These are phyloP conservation scores for Phytophthora quininea DNA, from an alignment of 352 stramenopile genomes.

Conservation along the genomic window DNA sequence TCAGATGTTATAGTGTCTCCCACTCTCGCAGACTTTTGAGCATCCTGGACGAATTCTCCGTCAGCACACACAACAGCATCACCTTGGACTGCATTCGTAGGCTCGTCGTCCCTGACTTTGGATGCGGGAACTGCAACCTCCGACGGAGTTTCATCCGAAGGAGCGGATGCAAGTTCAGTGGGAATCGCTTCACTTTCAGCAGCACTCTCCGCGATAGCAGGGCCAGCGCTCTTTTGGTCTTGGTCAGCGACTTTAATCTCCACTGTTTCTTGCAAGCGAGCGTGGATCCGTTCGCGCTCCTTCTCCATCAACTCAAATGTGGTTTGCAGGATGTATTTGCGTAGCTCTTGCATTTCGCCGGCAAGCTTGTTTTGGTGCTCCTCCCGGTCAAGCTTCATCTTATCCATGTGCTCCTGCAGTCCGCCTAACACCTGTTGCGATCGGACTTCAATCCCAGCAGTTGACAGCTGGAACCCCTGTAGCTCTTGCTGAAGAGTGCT, in stretches of 20 bases:
- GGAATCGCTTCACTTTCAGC: constrained; percentile 6
- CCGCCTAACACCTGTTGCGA: constrained; percentile 61
- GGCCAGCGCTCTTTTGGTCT: constrained; percentile 1
- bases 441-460: constrained; percentile 57
- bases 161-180: neutral
- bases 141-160: neutral
- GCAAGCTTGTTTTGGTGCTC: constrained; percentile 66
- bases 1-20: too few relatives aligned
- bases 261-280: constrained; percentile 42
- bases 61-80: too few relatives aligned
- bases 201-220: neutral
- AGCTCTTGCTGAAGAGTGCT: constrained; percentile 60
- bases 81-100: too few relatives aligned
- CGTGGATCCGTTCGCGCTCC: constrained; percentile 56
- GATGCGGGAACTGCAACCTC: neutral
- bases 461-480: constrained; percentile 48
- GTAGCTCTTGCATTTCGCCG: constrained; percentile 70
- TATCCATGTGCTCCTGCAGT: constrained; percentile 46
- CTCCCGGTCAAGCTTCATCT: constrained; percentile 56
- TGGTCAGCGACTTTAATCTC: constrained; percentile 12
- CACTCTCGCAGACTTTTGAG: too few relatives aligned
- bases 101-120: neutral
- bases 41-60: too few relatives aligned
- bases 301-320: constrained; percentile 65
- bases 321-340: constrained; percentile 49